phyloP scores from a whole-genome alignment of 2,329 filamentous ascomycete species.

The Fusarium sp. region DNA sequence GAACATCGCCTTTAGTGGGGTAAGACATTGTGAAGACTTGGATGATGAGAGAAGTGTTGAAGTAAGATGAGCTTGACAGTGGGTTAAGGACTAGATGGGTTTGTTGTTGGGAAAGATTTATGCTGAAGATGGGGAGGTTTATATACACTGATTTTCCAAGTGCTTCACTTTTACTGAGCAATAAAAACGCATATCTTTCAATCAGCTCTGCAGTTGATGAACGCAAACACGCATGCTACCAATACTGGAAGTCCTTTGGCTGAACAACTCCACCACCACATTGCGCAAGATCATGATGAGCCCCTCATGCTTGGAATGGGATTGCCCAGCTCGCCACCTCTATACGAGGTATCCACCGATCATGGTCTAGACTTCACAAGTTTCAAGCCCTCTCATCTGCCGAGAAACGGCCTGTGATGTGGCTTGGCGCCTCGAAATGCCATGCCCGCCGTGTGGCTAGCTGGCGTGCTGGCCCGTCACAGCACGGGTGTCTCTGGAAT shows the following conservation, averaged over 20 bases:
- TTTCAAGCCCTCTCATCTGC: not conserved
- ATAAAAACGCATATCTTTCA: not conserved
- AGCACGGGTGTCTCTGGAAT: not conserved
- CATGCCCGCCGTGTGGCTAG: not conserved
- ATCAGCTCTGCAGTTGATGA: not conserved
- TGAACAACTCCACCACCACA: not conserved
- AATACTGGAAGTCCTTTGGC: not conserved
- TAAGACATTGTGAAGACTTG: constrained; percentile 19
- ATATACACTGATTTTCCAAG: not conserved
- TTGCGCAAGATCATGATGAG: not conserved
- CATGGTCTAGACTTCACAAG: not conserved
- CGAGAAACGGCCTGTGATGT: not conserved
- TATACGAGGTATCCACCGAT: not conserved
- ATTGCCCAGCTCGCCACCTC: not conserved
- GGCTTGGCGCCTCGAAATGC: not conserved
- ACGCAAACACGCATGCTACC: not conserved
- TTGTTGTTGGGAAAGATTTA: not conserved
- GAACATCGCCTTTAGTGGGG: constrained; percentile 12
- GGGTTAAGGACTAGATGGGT: not conserved
- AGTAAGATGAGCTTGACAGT: not conserved
- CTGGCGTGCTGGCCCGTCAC: not conserved
- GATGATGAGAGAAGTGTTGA: not conserved
- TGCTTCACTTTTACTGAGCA: not conserved
- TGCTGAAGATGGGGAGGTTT: not conserved
- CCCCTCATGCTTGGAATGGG: not conserved